Base-by-base conservation (phyloP, 2,329 filamentous ascomycete species). In the Phialophora verrucosa region DNA sequence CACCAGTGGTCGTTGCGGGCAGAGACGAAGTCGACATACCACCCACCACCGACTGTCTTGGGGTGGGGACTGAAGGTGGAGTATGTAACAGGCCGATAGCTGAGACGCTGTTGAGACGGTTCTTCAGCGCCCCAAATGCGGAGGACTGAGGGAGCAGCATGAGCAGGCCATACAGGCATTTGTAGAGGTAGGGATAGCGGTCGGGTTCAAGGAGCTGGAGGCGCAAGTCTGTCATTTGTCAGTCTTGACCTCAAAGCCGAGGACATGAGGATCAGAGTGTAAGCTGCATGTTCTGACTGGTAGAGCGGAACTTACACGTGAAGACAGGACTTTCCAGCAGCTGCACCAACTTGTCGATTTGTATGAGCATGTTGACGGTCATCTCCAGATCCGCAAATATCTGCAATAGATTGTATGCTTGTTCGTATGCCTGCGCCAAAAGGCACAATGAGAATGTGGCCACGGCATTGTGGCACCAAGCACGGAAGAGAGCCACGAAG, bases 101-200 rank as follows among this genome's bases (percentile, higher is more conserved):
- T 81, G 92, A 96, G 72, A 99, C 95, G 78, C 92, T 97, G 79
- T 98, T 98, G 59, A 99, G 85, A 50, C 95, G 89, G 76, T 99
- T 99, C 77, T 97, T 98, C 64, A 99, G 83, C 2, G 95, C 94
- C 31, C 93, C 95, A 80, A 99, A 99, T 8, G 95, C 96, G 31
- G 93, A 96, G 17, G 94, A 98, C 79, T 99, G 95, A 0, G 95
- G 95, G n/a, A 99, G 85, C 20, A 99, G 89, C 95, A 99, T 99
- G 62, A 99, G 84, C 54, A 99, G 87, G 10, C 95, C 95, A 75
- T 98, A 99, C 57, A 99, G 87, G 79, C 95, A 99, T 80, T 97
- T 97, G 83, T 99, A 98, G 1, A 99, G 83, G 76, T 96, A 92
- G 2, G 95, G 95, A 72, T 94, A 94, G 77, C 91, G 93, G 76